These are phyloP conservation scores for Candida krabiensis DNA, from an alignment of 805 yeast species.

Conservation along the genomic window DNA sequence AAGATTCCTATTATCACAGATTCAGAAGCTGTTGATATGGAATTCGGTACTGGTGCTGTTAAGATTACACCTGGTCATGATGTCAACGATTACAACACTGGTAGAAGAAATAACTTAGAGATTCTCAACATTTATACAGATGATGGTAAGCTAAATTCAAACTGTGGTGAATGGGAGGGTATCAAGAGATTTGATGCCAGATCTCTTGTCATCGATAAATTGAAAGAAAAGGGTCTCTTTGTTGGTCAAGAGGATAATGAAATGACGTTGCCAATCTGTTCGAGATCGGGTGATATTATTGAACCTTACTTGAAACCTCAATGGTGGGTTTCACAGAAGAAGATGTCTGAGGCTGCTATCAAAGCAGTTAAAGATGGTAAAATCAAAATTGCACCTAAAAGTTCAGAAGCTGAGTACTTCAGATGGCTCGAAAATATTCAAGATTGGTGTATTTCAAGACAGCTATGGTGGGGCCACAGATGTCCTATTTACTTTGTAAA, in stretches of 20 bases:
- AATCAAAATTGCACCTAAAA: conserved; percentile 78
- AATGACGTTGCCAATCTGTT: conserved; percentile 92
- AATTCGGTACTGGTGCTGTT: conserved; percentile 99
- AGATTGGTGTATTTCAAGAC: conserved; percentile 99
- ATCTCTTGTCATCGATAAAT: conserved; percentile 72
- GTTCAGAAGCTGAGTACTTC: conserved; percentile 91
- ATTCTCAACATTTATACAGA: conserved; percentile 89
- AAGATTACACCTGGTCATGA: conserved; percentile 99
- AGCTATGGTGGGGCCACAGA: conserved; percentile 93
- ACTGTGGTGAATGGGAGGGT: conserved; percentile 93
- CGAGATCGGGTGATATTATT: conserved; percentile 94
- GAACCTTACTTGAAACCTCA: conserved; percentile 98
- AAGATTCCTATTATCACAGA: conserved; percentile 87
- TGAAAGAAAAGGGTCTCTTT: conserved; percentile 71
- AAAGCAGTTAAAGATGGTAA: conserved; percentile 81
- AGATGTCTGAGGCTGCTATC: conserved; percentile 86
- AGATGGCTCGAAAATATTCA: conserved; percentile 95
- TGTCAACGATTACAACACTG: conserved; percentile 93
- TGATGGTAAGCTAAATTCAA: conserved; percentile 85
- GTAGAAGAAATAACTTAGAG: conserved; percentile 89
- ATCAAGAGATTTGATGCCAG: conserved; percentile 95
- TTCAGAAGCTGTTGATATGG: conserved; percentile 96
- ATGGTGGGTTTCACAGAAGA: conserved; percentile 96
- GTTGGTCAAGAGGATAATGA: conserved; percentile 91
- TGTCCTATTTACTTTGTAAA: conserved; percentile 91